Base-by-base conservation (phyloP, 306 rosid species). In the Inga laurina region DNA sequence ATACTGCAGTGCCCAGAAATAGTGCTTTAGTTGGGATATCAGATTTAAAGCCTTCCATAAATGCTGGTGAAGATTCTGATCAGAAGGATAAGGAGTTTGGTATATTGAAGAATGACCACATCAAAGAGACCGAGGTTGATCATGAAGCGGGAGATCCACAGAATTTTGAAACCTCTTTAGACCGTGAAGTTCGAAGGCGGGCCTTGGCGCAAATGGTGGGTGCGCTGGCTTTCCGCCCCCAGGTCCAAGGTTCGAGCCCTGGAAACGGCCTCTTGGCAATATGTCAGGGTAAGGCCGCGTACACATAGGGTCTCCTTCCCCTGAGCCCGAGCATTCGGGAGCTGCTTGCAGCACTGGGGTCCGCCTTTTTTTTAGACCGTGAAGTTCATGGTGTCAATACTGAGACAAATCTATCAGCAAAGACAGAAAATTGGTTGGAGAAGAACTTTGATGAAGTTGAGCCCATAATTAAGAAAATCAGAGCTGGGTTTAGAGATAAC, bases 401-500 rank as follows among this genome's bases (percentile, higher is more conserved):
- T 35, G 85, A 82, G 73, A 74, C 48, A 49, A 83, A 15, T 64
- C 79, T 70, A 43, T 49, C 90, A 65, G 87, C 64, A 74, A 83
- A 86, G 87, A 83, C 81, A 16, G 91, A 92, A 79, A 92, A 77
- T 75, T 96, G 99, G 98, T 81, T 91, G 72, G 97, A 92, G 76
- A 73, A 85, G 62, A 96, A 92, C 85, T 92, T 91, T 71, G 82
- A 87, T 79, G 98, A 93, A 87, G 88, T 93, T 79, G 97, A 94
- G 82, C 92, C 98, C 12, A 79, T 96, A 86, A 84, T 84, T 54
- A 87, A 89, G 89, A 87, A 89, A 86, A 93, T 96, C 77, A 91
- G 97, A 82, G 88, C 82, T 44, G 98, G 99, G 54, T 96, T 91
- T 90, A 85, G 90, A 84, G 91, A 93, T 83, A 96, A 90, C 76